Evolutionary conservation across 2,329 filamentous ascomycete genomes (phyloP).

Genomic region (Aspergillus amoenus): DNA sequence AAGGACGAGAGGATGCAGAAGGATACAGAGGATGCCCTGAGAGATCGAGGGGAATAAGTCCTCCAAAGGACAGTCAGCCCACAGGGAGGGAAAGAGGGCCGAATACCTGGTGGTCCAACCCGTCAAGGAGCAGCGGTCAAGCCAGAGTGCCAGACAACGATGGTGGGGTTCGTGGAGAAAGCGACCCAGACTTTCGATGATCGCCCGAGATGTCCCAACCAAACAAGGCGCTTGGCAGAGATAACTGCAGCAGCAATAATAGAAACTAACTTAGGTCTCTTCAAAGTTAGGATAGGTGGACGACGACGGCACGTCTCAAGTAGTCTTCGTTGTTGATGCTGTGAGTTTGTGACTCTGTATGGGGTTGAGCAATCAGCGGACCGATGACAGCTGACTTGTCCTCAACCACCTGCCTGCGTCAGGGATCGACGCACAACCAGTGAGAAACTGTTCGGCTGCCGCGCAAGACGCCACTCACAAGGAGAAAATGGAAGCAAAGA

Average conservation of each 20-base stretch:
- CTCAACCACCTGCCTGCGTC: constrained; percentile 10
- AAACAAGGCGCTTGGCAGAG: background rate
- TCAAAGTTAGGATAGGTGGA: background rate
- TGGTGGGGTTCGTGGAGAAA: constrained; percentile 15
- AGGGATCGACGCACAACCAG: constrained; percentile 10
- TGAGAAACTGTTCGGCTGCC: background rate
- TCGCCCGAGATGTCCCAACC: background rate
- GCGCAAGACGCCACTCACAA: constrained; percentile 5
- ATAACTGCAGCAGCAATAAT: background rate
- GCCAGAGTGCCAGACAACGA: constrained; percentile 5
- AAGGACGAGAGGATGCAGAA: background rate
- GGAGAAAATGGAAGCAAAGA: constrained; percentile 1
- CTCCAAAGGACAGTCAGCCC: constrained; percentile 7
- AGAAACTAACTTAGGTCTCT: background rate
- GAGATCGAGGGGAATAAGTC: constrained; percentile 2
- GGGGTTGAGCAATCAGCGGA: constrained; percentile 5
- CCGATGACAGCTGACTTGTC: constrained; percentile 8
- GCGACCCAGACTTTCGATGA: constrained; percentile 9
- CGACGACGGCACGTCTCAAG: background rate
- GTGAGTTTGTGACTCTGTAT: background rate
- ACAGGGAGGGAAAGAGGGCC: constrained; percentile 3
- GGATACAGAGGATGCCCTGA: background rate
- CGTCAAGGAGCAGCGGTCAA: constrained; percentile 10
- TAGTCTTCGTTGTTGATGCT: background rate
- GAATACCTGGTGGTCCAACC: constrained; percentile 5